Base-by-base conservation (phyloP, 2,329 filamentous ascomycete genomes). In the Xylaria polymorpha region DNA sequence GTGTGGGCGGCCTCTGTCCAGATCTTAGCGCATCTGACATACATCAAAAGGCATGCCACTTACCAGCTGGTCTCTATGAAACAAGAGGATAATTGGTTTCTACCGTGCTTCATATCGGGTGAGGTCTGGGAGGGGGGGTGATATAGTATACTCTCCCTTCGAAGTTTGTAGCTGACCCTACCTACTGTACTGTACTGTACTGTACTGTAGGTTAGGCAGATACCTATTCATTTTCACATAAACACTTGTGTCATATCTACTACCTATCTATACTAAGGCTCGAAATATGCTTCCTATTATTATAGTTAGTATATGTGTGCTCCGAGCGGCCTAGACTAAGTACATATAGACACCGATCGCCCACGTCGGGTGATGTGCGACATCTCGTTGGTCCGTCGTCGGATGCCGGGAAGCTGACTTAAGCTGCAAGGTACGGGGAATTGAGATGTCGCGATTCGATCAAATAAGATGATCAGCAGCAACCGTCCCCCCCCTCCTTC, bases 1-100 rank as follows among this genome's bases (percentile, higher is more conserved):
- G 29, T 55, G 56, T 6, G 8, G 57, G 68, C 61, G 68, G 68
- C 68, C 68, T 68, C 65, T 44, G 22, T 35, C 61, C 56, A 48
- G 64, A 60, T 61, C 57, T 39, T 58, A 64, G 64, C 64, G 63
- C 35, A 48, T 60, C 59, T 50, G 41, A 67, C 63, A 63, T 44
- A 32, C 41, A 44, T 60, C 37, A 37, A 61, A 61, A 57, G 18
- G 44, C 18, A 25, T 46, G 46, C 63, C 41, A 56, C 55, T 20
- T 44, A 29, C 56, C 35, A 59, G 55, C 43, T 35, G 14, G 25
- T 48, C 39, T 32, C 41, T 32, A 25, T 29, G n/a, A 46, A 14
- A 18, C 41, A 1, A 58, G 20, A 35, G 18, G 51, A 18, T 22
- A 53, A 37, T 18, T 20, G 29, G 6, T 18, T 50, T 29, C 14